Conservation (phyloP, 495 filamentous ascomycete species). For the Xylaria scruposa region DNA sequence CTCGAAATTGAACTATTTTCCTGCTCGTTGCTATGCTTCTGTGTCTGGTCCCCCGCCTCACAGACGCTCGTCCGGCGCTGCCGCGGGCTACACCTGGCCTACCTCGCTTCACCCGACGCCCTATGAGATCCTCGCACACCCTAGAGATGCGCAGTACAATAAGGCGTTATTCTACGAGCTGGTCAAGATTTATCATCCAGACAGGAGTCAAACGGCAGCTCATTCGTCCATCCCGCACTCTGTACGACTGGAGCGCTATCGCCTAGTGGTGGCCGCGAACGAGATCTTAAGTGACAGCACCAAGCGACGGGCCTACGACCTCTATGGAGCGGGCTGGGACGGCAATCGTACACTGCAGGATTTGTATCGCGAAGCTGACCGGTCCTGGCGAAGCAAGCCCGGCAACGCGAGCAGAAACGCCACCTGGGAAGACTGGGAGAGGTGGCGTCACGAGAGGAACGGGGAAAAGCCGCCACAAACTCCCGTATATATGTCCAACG, state of each 20-base stretch:
- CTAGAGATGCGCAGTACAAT: slow-evolving; percentile 70
- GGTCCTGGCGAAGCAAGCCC: slow-evolving; percentile 56
- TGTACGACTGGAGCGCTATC: slow-evolving; percentile 82
- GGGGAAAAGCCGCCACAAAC: slow-evolving; percentile 54
- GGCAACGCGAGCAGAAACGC: slow-evolving; percentile 77
- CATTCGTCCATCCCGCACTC: slow-evolving; percentile 59
- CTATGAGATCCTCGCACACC: slow-evolving; percentile 83
- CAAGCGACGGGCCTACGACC: slow-evolving; percentile 82
- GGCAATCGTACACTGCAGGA: slow-evolving; percentile 48
- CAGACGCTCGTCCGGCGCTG: slow-evolving; percentile 36
- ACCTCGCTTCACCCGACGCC: slow-evolving; percentile 69
- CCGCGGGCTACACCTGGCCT: slow-evolving; percentile 51
- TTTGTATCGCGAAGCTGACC: slow-evolving; percentile 46
- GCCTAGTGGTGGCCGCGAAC: slow-evolving; percentile 83
- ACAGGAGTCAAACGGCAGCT: slow-evolving; percentile 60
- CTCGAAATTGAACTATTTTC: neutral
- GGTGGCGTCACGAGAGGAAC: slow-evolving; percentile 69
- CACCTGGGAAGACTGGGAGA: slow-evolving; percentile 99
- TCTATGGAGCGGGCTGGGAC: slow-evolving; percentile 80
- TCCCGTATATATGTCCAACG: slow-evolving; percentile 74
- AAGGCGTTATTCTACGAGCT: slow-evolving; percentile 86
- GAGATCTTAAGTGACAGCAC: slow-evolving; percentile 84
- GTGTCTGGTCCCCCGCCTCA: slow-evolving; percentile 30
- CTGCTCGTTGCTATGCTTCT: slow-evolving; percentile 43
- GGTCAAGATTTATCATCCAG: slow-evolving; percentile 95